These are phyloP conservation scores for Fusarium foetens DNA, from an alignment of 2,329 filamentous ascomycete species.

Conservation along the genomic window DNA sequence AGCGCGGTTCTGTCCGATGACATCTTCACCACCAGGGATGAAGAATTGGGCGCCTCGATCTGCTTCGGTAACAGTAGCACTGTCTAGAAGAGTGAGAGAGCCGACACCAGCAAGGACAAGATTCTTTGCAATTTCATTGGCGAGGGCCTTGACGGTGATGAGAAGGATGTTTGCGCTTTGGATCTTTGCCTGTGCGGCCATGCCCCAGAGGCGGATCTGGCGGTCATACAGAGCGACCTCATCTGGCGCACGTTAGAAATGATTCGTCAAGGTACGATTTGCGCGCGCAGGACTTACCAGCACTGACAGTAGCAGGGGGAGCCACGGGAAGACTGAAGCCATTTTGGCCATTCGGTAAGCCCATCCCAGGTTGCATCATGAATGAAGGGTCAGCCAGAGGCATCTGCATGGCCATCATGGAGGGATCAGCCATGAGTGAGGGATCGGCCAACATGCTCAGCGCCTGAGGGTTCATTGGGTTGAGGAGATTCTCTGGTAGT, in stretches of 20 bases:
- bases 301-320: constrained; percentile 46
- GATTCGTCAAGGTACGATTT: not conserved
- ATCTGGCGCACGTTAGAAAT: constrained; percentile 62
- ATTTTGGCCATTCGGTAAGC: constrained; percentile 47
- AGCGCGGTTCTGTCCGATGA: constrained; percentile 85
- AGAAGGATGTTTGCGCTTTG: constrained; percentile 90
- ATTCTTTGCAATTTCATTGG: constrained; percentile 97
- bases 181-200: constrained; percentile 93
- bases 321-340: constrained; percentile 37
- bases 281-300: constrained; percentile 44
- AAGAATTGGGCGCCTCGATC: constrained; percentile 89
- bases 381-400: constrained; percentile 43
- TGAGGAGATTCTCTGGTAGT: constrained; percentile 34
- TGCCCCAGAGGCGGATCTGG: constrained; percentile 96
- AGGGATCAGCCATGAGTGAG: constrained; percentile 42
- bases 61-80: constrained; percentile 76
- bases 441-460: constrained; percentile 42
- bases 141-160: constrained; percentile 86
- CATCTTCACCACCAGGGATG: constrained; percentile 70
- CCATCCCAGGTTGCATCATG: constrained; percentile 46
- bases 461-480: constrained; percentile 38
- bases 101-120: constrained; percentile 93
- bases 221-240: constrained; percentile 98
- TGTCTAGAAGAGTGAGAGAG: constrained; percentile 88
- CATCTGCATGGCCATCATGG: constrained; percentile 42